Base-by-base conservation (phyloP, 2,329 filamentous ascomycete species). In the Juglanconis juglandina region DNA sequence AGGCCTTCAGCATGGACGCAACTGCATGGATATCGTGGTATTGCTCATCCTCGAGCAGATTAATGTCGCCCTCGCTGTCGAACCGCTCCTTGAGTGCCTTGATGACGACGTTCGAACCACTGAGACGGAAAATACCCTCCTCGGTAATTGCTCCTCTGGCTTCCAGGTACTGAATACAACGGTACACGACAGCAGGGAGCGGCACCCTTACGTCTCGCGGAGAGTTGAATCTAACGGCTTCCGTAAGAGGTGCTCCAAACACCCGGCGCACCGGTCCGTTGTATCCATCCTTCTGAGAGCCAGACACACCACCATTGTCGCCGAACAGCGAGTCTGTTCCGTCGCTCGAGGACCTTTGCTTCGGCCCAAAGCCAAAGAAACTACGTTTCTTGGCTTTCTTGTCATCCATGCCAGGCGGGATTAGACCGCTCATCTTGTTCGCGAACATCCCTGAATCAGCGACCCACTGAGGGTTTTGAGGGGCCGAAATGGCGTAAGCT, bases 1-100 rank as follows among this genome's bases (percentile, higher is more conserved):
- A 99, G 53, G 96, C 81, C 76, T 99, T 99, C 69, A 99, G 82
- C 52, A 99, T 80, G 39, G 93, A 96, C 7, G 95, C 95, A 10
- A 99, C 90, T 0, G 95, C 95, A 72, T 99, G 94, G 33, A 99
- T 93, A 72, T 99, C 95, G 71, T 96, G 92, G 72, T 94, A 96
- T 61, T 91, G 87, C 53, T 89, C 89, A 61, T 94, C 93, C 2
- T 83, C 85, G 33, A 97, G 74, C 55, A 99, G 81, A 71, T 96
- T 92, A 65, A 99, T 84, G 70, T 99, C 95, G 50, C 93, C 89
- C 77, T 99, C 93, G 4, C 77, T 87, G 73, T 99, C 97, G 79
- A 99, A 99, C 2, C 93, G 88, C 72, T 98, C 94, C 63, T 90
- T 90, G 48, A 99, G 82, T 60, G 87, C 87, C 74, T 94, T 96